phyloP scores from a whole-genome alignment of 129 eudicot genomes.

The Chrysanthemum seticuspe region DNA sequence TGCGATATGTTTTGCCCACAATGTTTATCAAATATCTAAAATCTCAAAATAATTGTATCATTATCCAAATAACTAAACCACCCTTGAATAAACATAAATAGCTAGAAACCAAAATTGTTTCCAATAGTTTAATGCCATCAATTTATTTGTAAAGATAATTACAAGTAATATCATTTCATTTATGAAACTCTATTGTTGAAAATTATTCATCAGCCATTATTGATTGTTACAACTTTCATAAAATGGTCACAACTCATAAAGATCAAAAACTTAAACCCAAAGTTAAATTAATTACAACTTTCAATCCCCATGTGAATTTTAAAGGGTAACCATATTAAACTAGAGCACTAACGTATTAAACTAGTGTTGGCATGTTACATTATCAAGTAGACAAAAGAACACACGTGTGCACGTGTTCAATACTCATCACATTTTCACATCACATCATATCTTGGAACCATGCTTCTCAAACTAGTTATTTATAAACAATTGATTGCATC shows the following conservation, averaged over 20 bases:
- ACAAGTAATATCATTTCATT: not conserved
- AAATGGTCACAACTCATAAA: not conserved
- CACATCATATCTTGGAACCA: constrained; percentile 22
- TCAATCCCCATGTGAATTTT: constrained; percentile 21
- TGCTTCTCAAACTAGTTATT: constrained; percentile 17
- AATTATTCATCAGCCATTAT: no score
- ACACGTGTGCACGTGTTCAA: constrained; percentile 37
- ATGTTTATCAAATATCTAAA: constrained; percentile 3
- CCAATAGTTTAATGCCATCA: not conserved
- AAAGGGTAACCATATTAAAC: not conserved
- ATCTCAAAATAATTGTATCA: not conserved
- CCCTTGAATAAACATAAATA: not conserved
- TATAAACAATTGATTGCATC: not conserved
- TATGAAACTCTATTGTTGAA: no score
- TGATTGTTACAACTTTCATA: not conserved
- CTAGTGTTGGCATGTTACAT: constrained; percentile 23
- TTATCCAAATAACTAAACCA: not conserved
- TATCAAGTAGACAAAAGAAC: constrained; percentile 25
- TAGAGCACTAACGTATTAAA: no score
- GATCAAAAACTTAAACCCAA: not conserved
- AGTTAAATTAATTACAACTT: constrained; percentile 11
- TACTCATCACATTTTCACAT: constrained; percentile 30
- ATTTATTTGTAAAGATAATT: not conserved
- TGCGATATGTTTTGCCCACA: no score
- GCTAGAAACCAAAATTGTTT: not conserved